A percentile compares a stretch with the other conserved stretches of the same genome.
phyloP scores from a whole-genome alignment of 2,329 filamentous ascomycete genomes.

The Xylaria arbuscula region DNA sequence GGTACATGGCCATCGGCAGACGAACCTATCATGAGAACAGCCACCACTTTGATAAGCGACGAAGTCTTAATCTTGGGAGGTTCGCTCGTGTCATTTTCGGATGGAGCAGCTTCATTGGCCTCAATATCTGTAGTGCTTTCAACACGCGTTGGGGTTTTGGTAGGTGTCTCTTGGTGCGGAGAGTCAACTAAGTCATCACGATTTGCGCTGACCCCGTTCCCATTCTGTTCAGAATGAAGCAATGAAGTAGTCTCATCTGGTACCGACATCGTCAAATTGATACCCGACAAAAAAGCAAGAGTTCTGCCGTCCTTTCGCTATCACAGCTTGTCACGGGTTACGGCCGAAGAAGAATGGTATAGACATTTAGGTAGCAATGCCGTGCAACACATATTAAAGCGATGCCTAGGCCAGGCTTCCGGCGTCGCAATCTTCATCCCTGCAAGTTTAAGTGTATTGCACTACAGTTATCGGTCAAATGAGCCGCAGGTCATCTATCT shows the following conservation, averaged over 20 bases:
- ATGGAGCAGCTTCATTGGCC: slow-evolving; percentile 12
- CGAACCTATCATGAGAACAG: slow-evolving; percentile 36
- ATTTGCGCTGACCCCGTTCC: not conserved
- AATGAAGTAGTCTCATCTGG: slow-evolving; percentile 29
- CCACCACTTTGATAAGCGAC: slow-evolving; percentile 30
- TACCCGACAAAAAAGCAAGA: not conserved
- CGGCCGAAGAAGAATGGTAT: not conserved
- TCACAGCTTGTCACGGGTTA: not conserved
- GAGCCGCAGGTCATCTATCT: not conserved
- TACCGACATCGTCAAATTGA: slow-evolving; percentile 13
- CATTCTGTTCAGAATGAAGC: slow-evolving; percentile 21
- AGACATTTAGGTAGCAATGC: not conserved
- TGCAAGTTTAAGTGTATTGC: slow-evolving; percentile 3
- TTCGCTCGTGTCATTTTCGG: not conserved
- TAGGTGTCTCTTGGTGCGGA: not conserved
- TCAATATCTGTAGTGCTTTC: slow-evolving; percentile 23
- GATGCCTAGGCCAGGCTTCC: not conserved
- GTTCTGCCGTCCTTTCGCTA: not conserved
- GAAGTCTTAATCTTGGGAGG: slow-evolving; percentile 19
- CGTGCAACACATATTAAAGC: not conserved
- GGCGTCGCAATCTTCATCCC: slow-evolving; percentile 18
- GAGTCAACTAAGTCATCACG: not conserved
- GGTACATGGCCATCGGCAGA: not conserved
- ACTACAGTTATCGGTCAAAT: not conserved
- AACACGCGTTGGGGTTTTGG: not conserved